Base-by-base conservation (phyloP, 2,329 filamentous ascomycete species). In the Pseudogymnoascus sp. region DNA sequence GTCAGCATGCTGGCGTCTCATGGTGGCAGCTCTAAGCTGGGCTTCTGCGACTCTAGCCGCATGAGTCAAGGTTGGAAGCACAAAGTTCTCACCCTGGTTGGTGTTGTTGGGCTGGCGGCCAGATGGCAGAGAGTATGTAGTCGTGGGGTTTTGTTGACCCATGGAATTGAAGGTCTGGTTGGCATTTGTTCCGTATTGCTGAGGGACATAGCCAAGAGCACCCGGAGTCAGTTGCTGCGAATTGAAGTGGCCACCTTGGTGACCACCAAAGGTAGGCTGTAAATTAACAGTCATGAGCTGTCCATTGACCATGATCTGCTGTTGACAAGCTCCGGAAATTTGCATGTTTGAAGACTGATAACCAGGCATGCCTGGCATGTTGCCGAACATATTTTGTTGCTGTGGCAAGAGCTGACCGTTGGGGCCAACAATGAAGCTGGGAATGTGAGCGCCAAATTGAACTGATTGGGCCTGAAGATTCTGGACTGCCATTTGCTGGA, bases 21-120 rank as follows among this genome's bases (percentile, higher is more conserved):
- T 57, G 29, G 51, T 57, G 16, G 51, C 51, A 21, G 51, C 51
- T 34, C 51, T 57, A 57, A 57, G 51, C 51, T 57, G 51, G 51
- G 51, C 51, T 18, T 57, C 51, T 21, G 51, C 51, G 12, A 57
- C 51, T 57, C 29, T 57, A 4, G 51, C 26, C 23, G n/a, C 51
- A 57, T 57, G 51, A 14, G 29, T 57, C n/a, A 57, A 18, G 16
- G n/a, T 34, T 14, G 51, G 51, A 4, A 57, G 29, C 51, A 57
- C 29, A 4, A 18, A 57, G 26, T 57, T 57, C 26, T 4, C 4
- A 21, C 51, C 51, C n/a, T 57, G 51, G 51, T 34, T 57, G 51
- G 51, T 3, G 51, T 57, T 57, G n/a, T 7, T 57, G 29, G 16
- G 29, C 26, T 34, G 51, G n/a, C 26, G n/a, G 4, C n/a, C 51